A percentile compares a stretch with the other conserved stretches of the same genome.
Evolutionary conservation across 768 basidiomycete species (phyloP).

Genomic region (Termitomyces sp.): DNA sequence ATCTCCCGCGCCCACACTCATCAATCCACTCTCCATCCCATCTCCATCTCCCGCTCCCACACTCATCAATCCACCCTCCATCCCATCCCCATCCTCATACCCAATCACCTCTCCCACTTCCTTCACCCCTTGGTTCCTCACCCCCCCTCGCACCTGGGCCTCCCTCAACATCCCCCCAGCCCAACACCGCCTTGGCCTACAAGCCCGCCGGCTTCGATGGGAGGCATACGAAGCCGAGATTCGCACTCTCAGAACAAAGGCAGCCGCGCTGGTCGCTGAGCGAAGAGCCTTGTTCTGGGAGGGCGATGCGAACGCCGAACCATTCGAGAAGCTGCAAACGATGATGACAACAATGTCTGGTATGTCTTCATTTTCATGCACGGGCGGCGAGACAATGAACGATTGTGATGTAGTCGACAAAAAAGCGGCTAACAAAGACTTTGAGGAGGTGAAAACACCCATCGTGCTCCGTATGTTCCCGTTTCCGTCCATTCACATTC

Average conservation of each 20-base stretch:
- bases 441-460: background rate
- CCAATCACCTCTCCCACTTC: background rate
- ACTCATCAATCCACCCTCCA: background rate
- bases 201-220: background rate
- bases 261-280: background rate
- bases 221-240: background rate
- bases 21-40: background rate
- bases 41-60: background rate
- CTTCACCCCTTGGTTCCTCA: background rate
- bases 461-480: background rate
- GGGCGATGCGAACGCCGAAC: background rate
- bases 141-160: background rate
- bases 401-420: background rate
- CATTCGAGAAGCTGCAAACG: background rate
- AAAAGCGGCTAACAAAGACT: too few relatives aligned
- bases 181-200: background rate
- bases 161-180: background rate
- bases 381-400: too few relatives aligned
- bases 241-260: background rate
- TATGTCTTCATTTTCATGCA: too few relatives aligned
- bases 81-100: background rate
- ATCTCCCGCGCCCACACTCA: background rate
- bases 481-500: background rate
- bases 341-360: background rate
- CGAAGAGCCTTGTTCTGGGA: background rate